phyloP scores from a whole-genome alignment of 805 yeast genomes.

The Hanseniaspora thailandica region DNA sequence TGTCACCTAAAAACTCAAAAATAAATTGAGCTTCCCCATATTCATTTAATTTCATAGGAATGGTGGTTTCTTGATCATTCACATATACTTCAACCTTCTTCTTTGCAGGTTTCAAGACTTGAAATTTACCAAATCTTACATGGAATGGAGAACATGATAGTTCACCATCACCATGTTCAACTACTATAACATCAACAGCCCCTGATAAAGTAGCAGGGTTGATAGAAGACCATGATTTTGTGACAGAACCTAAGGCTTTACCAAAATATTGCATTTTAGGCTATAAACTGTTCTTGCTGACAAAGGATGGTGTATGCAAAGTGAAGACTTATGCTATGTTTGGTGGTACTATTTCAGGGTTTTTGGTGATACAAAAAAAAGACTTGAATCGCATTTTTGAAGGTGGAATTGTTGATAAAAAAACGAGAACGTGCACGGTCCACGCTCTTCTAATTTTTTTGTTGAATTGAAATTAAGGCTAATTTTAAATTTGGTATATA shows the following conservation, averaged over 20 bases:
- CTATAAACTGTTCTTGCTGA: not conserved
- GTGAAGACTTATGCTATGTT: not conserved
- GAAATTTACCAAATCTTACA: slow-evolving; percentile 89
- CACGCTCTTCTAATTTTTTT: no score
- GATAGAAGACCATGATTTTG: slow-evolving; percentile 92
- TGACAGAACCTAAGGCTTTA: slow-evolving; percentile 85
- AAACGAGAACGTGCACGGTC: no score
- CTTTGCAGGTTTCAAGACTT: slow-evolving; percentile 83
- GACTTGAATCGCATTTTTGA: no score
- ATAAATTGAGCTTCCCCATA: slow-evolving; percentile 98
- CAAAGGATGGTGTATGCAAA: not conserved
- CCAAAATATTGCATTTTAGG: slow-evolving; percentile 84
- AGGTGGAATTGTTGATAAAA: no score
- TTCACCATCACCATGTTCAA: slow-evolving; percentile 72
- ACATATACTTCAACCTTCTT: slow-evolving; percentile 84
- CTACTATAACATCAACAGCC: slow-evolving; percentile 91
- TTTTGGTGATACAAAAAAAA: no score
- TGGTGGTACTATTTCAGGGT: no score
- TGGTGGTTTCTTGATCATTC: slow-evolving; percentile 65
- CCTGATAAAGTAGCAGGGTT: slow-evolving; percentile 95
- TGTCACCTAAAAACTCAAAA: slow-evolving; percentile 55
- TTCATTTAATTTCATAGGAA: slow-evolving; percentile 94
- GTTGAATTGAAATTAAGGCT: no score
- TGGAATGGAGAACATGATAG: slow-evolving; percentile 92
- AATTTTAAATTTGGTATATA: no score